phyloP scores from a whole-genome alignment of 495 filamentous ascomycete genomes.

The Penicillium alfredii region DNA sequence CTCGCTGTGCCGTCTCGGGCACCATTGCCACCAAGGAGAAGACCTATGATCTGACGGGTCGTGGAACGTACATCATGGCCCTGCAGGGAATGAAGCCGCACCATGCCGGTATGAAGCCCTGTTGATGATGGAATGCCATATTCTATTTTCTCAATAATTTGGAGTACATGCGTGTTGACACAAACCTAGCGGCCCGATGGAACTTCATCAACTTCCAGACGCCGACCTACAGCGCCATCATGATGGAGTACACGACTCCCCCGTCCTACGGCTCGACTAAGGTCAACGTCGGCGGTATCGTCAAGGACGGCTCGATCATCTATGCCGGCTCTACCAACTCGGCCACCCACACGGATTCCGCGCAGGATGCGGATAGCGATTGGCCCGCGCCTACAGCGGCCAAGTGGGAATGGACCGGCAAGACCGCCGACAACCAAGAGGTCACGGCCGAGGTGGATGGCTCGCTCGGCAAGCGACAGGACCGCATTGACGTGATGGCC shows the following conservation, averaged over 20 bases:
- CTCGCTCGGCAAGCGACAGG: slow-evolving; percentile 60
- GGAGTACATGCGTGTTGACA: too few species aligned
- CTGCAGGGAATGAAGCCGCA: slow-evolving; percentile 99
- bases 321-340: slow-evolving; percentile 58
- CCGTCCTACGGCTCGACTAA: slow-evolving; percentile 85
- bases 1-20: slow-evolving; percentile 72
- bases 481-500: slow-evolving; percentile 92
- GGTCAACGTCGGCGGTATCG: slow-evolving; percentile 78
- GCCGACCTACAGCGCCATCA: slow-evolving; percentile 72
- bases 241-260: slow-evolving; percentile 98
- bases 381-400: slow-evolving; percentile 81
- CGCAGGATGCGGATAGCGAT: slow-evolving; percentile 67
- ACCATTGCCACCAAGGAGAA: slow-evolving; percentile 77
- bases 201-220: slow-evolving; percentile 91
- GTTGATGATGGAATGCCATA: too few species aligned
- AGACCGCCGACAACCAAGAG: slow-evolving; percentile 66
- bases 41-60: slow-evolving; percentile 75
- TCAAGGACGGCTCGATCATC: slow-evolving; percentile 74
- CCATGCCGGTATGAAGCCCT: slow-evolving; percentile 63
- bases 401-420: slow-evolving; percentile 74
- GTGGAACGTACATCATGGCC: slow-evolving; percentile 70
- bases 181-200: slow-evolving; percentile 69
- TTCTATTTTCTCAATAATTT: too few species aligned
- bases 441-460: slow-evolving; percentile 65
- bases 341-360: slow-evolving; percentile 60